Percentiles rank a stretch among this genome's conserved stretches.
phyloP scores from a whole-genome alignment of 768 basidiomycete genomes.

The Termitomyces sp. region DNA sequence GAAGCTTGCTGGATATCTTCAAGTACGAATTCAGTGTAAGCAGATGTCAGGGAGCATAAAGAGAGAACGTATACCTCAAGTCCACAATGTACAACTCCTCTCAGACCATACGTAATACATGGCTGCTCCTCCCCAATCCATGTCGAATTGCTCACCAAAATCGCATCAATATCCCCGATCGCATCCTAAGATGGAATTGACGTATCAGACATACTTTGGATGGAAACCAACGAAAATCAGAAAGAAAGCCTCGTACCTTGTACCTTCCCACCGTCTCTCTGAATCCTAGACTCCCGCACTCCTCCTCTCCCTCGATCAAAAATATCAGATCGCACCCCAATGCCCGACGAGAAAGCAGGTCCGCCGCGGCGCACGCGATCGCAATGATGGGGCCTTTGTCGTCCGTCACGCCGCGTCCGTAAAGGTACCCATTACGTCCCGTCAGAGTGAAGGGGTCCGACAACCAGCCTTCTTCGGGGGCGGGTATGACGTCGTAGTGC shows the following conservation, averaged over 20 bases:
- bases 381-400: slow-evolving; percentile 96
- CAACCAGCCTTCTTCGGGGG: slow-evolving; percentile 68
- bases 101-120: slow-evolving; percentile 91
- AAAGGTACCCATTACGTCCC: slow-evolving; percentile 84
- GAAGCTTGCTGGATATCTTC: slow-evolving; percentile 64
- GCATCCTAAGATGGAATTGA: slow-evolving; percentile 40
- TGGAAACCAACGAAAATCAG: background rate
- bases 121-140: slow-evolving; percentile 94
- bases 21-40: background rate
- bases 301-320: slow-evolving; percentile 95
- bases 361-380: slow-evolving; percentile 83
- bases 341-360: slow-evolving; percentile 63
- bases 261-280: slow-evolving; percentile 66
- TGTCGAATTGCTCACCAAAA: slow-evolving; percentile 91
- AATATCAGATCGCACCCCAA: slow-evolving; percentile 87
- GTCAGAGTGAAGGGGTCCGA: slow-evolving; percentile 80
- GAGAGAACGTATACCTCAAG: slow-evolving; percentile 46
- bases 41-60: background rate
- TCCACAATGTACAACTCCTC: slow-evolving; percentile 89
- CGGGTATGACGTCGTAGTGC: slow-evolving; percentile 96
- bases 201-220: background rate
- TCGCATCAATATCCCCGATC: slow-evolving; percentile 86
- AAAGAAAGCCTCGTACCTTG: slow-evolving; percentile 44
- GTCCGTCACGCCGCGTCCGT: slow-evolving; percentile 89
- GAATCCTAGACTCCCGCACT: slow-evolving; percentile 89